Conservation (phyloP, 352 stramenopile species). For the Saprolegnia diclina region DNA sequence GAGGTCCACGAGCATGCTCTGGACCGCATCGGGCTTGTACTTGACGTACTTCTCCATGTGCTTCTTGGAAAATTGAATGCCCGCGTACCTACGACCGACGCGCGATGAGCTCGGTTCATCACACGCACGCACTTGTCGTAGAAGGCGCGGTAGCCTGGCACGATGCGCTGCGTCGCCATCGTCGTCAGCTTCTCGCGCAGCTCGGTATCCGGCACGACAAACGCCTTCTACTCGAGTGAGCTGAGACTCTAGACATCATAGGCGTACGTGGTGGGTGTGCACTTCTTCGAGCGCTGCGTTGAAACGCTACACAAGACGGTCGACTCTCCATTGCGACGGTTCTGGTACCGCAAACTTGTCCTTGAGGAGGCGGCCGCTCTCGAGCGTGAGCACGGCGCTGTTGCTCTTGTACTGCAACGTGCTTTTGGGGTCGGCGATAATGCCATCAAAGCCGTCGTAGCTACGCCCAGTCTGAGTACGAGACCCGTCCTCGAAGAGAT, state of each 20-base stretch:
- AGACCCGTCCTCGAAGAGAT: conserved; percentile 43
- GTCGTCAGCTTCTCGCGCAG: conserved; percentile 81
- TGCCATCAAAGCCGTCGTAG: conserved; percentile 55
- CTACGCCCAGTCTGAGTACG: conserved; percentile 25
- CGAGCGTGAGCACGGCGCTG: conserved; percentile 76
- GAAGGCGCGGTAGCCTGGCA: conserved; percentile 86
- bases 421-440: conserved; percentile 70
- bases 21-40: conserved; percentile 76
- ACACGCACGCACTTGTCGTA: conserved; percentile 73
- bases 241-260: conserved; percentile 42
- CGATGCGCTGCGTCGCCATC: conserved; percentile 76
- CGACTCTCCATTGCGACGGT: background rate
- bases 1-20: conserved; percentile 76
- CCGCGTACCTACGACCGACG: conserved; percentile 63
- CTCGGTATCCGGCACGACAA: conserved; percentile 82
- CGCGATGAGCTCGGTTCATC: background rate
- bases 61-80: conserved; percentile 89
- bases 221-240: conserved; percentile 47
- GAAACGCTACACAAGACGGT: conserved; percentile 35
- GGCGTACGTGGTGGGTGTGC: conserved; percentile 39
- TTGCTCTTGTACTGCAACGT: conserved; percentile 84
- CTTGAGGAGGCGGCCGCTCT: conserved; percentile 88
- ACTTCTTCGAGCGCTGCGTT: conserved; percentile 69
- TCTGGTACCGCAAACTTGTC: conserved; percentile 79
- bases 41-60: conserved; percentile 86